Percentiles rank a stretch among this genome's conserved stretches.
Conservation (phyloP, 2,329 filamentous ascomycete species). For the Fusarium setosum region DNA sequence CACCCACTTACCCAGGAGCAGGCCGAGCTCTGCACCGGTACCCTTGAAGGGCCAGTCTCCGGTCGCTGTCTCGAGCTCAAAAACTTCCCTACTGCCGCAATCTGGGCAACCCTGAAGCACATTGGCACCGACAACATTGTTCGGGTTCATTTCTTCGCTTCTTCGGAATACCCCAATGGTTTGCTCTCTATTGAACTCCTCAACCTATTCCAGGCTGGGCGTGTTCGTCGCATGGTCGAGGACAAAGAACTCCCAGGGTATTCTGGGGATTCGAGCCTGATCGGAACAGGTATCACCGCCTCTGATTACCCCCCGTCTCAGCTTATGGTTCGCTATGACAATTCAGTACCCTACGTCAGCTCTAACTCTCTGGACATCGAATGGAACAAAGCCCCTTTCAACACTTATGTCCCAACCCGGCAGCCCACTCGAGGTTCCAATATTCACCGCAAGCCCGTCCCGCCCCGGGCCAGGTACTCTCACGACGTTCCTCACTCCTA, state of each 20-base stretch:
- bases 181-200: conserved; percentile 34
- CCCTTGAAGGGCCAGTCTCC: neutral
- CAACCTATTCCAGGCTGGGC: conserved; percentile 15
- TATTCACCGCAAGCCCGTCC: no score
- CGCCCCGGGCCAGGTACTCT: no score
- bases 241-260: neutral
- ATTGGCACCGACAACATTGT: conserved; percentile 25
- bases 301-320: neutral
- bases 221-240: neutral
- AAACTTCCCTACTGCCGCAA: conserved; percentile 23
- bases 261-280: neutral
- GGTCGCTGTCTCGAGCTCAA: conserved; percentile 27
- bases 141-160: neutral
- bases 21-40: neutral
- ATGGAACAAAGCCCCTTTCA: conserved; percentile 13
- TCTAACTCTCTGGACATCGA: neutral
- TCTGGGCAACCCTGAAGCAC: conserved; percentile 37
- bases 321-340: neutral
- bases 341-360: neutral
- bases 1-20: neutral
- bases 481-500: no score
- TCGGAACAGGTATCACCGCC: neutral
- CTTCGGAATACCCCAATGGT: neutral
- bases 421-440: no score
- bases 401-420: neutral